Base-by-base conservation (phyloP, 352 stramenopile species). In the Globisporangium megalacanthum region DNA sequence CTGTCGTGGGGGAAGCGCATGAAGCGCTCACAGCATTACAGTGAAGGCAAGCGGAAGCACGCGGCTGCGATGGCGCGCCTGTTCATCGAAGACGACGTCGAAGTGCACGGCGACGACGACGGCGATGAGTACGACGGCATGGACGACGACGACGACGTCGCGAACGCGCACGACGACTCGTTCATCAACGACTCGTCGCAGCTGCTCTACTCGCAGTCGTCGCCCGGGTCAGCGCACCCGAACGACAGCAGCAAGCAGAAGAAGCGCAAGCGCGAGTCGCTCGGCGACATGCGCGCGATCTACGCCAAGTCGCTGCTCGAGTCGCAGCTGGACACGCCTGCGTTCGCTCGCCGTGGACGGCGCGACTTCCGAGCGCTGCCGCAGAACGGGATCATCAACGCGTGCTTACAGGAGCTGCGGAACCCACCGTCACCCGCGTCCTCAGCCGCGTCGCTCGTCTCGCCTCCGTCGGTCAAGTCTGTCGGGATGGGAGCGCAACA, bases 151-250 rank as follows among this genome's bases (percentile, higher is more conserved):
- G 60, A 67, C 51, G 58, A 62, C 29, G 67, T 63, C 9, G 49
- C 50, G 4, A 64, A 86, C 48, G 74, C 68, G 17, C 60, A 70
- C 2, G 80, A 91, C 48, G 64, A 81, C 29, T 88, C 80, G 33
- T 93, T 93, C 42, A 93, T 93, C 52, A 84, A 93, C 52, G 74
- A 93, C 69, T 89, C 80, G 1, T 91, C 83, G 4, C 83, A 93
- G 58, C 56, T 92, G 37, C 46, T 89, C n/a, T 92, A 88, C 61
- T 91, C 83, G 7, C 80, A 66, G 10, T 41, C 46, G 8, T 52
- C 53, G 22, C 58, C 56, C 29, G 37, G 49, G 14, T 62, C 56
- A 7, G 39, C 52, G 10, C 31, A 22, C 31, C 53, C 37, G 33
- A 25, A 17, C 10, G 22, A 20, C 15, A n/a, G 31, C 17, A 52